phyloP scores from a whole-genome alignment of 2,329 filamentous ascomycete genomes.

The Magnaporthiopsis incrustans region DNA sequence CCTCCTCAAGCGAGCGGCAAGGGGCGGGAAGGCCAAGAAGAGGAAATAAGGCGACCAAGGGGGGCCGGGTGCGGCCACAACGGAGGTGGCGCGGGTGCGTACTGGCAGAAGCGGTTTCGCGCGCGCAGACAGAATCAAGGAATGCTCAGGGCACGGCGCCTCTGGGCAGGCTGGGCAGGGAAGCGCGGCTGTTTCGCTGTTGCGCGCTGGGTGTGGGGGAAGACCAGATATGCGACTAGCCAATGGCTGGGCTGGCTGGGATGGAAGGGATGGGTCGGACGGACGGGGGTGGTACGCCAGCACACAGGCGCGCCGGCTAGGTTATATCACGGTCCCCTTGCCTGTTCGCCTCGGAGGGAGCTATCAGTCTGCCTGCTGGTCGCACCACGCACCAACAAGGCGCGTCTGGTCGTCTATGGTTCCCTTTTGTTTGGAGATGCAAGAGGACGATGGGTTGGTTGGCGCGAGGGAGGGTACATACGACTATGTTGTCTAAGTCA shows the following conservation, averaged over 20 bases:
- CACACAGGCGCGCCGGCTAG: neutral
- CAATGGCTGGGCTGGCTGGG: neutral
- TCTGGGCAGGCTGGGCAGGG: neutral
- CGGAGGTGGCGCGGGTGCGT: neutral
- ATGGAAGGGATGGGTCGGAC: neutral
- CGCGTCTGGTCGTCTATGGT: neutral
- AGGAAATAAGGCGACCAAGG: slow-evolving; percentile 8
- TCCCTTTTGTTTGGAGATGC: too few species aligned
- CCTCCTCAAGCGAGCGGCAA: slow-evolving; percentile 13
- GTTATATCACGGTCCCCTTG: neutral
- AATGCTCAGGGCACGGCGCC: neutral
- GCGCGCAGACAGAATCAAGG: neutral
- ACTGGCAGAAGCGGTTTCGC: neutral
- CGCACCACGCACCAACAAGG: neutral
- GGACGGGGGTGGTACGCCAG: neutral
- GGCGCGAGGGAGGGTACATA: neutral
- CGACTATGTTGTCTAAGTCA: neutral
- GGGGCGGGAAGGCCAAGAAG: slow-evolving; percentile 9
- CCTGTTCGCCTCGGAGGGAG: neutral
- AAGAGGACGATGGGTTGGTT: neutral
- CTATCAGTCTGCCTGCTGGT: neutral
- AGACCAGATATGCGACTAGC: neutral
- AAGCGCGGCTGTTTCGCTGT: neutral
- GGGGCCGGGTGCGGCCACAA: neutral
- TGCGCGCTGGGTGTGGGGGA: neutral